phyloP scores from a whole-genome alignment of 176 grass and related monocot genomes.

The Rhynchospora breviuscula region DNA sequence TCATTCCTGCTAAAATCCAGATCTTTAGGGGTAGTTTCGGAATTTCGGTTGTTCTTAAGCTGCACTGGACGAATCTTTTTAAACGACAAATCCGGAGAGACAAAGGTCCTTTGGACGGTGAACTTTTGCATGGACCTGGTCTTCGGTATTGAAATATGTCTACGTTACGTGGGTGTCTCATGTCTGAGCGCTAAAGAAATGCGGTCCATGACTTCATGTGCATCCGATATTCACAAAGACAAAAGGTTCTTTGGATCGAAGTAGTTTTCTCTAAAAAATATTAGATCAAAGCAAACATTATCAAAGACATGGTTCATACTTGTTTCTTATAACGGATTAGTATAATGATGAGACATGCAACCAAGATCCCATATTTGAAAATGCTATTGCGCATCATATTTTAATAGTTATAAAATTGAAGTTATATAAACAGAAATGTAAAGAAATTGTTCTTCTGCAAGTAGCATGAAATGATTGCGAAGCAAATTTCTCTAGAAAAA shows the following conservation, averaged over 20 bases:
- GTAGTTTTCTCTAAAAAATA: not conserved
- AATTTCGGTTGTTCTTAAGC: not conserved
- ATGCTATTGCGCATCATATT: no score
- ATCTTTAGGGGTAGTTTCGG: conserved; percentile 14
- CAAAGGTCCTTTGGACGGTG: conserved; percentile 16
- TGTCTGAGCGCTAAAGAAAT: not conserved
- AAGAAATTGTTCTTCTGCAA: no score
- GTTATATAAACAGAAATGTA: not conserved
- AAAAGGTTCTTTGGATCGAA: conserved; percentile 16
- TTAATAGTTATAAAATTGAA: not conserved
- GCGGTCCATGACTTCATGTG: not conserved
- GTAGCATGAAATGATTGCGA: no score
- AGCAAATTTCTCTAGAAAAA: no score
- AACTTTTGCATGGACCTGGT: not conserved
- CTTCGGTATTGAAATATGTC: not conserved
- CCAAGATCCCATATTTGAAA: not conserved
- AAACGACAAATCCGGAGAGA: not conserved
- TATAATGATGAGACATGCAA: not conserved
- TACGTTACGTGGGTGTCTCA: not conserved
- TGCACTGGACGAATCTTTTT: not conserved
- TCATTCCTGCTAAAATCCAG: conserved; percentile 14
- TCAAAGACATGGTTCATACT: conserved; percentile 12
- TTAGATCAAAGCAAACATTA: not conserved
- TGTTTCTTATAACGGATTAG: not conserved
- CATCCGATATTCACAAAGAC: not conserved